phyloP scores from a whole-genome alignment of 2,329 filamentous ascomycete species.

The Waltergamsia citrina region DNA sequence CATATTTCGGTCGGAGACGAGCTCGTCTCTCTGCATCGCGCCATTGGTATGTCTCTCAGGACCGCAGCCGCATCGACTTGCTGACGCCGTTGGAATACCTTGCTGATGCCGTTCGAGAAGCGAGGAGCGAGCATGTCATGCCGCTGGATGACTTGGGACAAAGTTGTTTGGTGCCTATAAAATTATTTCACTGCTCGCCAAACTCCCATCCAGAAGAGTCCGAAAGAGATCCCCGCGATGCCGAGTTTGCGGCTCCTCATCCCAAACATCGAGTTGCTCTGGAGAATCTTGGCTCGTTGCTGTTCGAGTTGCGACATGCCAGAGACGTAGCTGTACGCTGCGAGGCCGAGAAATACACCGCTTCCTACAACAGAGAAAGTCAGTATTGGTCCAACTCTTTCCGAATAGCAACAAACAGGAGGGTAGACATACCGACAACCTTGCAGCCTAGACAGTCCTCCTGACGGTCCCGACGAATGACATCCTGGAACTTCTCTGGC shows the following conservation, averaged over 20 bases:
- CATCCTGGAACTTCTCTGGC: constrained; percentile 51
- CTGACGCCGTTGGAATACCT: no score
- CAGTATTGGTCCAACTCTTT: constrained; percentile 1
- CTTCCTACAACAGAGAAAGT: constrained; percentile 42
- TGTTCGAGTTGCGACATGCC: constrained; percentile 62
- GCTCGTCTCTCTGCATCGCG: no score
- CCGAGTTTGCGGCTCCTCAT: constrained; percentile 61
- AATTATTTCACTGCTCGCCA: constrained; percentile 54
- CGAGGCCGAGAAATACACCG: constrained; percentile 65
- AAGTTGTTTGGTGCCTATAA: no score
- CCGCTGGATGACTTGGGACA: no score
- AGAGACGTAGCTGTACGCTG: constrained; percentile 67
- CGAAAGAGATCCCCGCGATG: constrained; percentile 57
- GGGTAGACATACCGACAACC: constrained; percentile 50
- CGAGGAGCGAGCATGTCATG: no score
- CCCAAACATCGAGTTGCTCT: constrained; percentile 61
- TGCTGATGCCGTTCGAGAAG: no score
- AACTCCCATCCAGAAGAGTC: constrained; percentile 59
- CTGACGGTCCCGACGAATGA: constrained; percentile 44
- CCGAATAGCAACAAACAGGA: constrained; percentile 3
- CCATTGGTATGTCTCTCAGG: no score
- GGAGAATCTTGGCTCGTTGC: constrained; percentile 55
- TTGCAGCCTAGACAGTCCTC: constrained; percentile 65
- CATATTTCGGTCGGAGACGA: no score
- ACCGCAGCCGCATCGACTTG: no score